Base-by-base conservation (phyloP, 2,329 filamentous ascomycete species). In the Rhexocercosporidium sp. region DNA sequence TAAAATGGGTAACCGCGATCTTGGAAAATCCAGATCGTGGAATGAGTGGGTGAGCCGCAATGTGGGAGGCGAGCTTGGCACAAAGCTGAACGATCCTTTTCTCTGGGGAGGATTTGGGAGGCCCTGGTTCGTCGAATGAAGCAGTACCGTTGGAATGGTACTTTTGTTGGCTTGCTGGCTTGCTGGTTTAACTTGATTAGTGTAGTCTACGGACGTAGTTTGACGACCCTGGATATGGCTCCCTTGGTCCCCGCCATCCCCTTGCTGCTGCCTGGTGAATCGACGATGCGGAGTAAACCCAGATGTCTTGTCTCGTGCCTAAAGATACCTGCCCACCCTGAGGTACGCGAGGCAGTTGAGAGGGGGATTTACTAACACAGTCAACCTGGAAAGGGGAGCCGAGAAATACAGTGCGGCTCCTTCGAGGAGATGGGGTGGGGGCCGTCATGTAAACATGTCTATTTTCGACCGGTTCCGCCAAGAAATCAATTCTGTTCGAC, bases 31-130 rank as follows among this genome's bases (percentile, higher is more conserved):
- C 18, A 39, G 34, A 22, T 57, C 34, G 34, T 20, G 20, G 20
- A 57, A 41, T 41, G 54, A 20, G 20, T 41, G 54, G 31, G 34
- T 57, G 54, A 57, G 54, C 54, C 54, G 54, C 54, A 41, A 39
- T 8, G 20, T 57, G 20, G 20, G 31, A 41, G 54, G 41, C 31
- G 22, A 39, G 41, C 54, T 37, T 57, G 54, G 54, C 34, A 34
- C 11, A 20, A 41, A 57, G 54, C 54, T 57, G 54, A 57, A 41
- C n/a, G n/a, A 25, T 16, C 12, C 54, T 57, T 27, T 20, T 25
- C 20, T 41, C 54, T 34, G 31, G 31, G 54, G 20, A 6, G 54
- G 22, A 8, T n/a, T n/a, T n/a, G n/a, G n/a, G n/a, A n/a, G n/a
- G n/a, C n/a, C n/a, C n/a, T n/a, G n/a, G n/a, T n/a, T n/a, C n/a